These are phyloP conservation scores for Cyclotella cryptica DNA, from an alignment of 108 stramenopile species.

Conservation along the genomic window DNA sequence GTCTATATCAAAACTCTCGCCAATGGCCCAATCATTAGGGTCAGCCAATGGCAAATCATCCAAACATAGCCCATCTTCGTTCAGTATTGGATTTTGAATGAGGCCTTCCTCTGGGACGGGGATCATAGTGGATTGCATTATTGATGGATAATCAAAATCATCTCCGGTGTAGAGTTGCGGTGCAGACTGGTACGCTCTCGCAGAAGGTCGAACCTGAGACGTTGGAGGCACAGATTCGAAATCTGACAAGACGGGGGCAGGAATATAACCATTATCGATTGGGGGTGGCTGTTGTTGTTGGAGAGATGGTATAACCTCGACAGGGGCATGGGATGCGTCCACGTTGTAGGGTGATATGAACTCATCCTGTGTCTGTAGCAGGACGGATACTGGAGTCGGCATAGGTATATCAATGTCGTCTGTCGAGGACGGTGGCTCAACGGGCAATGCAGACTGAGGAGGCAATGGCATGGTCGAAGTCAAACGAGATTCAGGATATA, in stretches of 20 bases:
- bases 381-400: constrained; percentile 56
- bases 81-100: constrained; percentile 12
- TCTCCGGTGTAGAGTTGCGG: constrained; percentile 22
- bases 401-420: constrained; percentile 60
- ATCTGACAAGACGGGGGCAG: not conserved
- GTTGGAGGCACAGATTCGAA: constrained; percentile 10
- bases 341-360: constrained; percentile 27
- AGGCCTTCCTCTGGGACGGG: constrained; percentile 34
- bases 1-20: constrained; percentile 39
- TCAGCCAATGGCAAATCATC: constrained; percentile 42
- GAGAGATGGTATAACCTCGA: constrained; percentile 7
- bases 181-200: constrained; percentile 35
- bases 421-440: not conserved
- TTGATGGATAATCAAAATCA: constrained; percentile 14
- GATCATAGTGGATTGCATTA: constrained; percentile 25
- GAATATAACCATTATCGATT: constrained; percentile 6
- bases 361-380: constrained; percentile 51
- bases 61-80: constrained; percentile 20
- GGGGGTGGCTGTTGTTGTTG: constrained; percentile 13
- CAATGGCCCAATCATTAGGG: constrained; percentile 52
- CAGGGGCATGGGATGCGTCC: constrained; percentile 5
- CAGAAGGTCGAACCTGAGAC: not conserved
- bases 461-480: not conserved
- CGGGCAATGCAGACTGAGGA: not conserved
- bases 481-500: not conserved